Evolutionary conservation across 345 rosid species (phyloP).

Genomic region (Mangifera indica): DNA sequence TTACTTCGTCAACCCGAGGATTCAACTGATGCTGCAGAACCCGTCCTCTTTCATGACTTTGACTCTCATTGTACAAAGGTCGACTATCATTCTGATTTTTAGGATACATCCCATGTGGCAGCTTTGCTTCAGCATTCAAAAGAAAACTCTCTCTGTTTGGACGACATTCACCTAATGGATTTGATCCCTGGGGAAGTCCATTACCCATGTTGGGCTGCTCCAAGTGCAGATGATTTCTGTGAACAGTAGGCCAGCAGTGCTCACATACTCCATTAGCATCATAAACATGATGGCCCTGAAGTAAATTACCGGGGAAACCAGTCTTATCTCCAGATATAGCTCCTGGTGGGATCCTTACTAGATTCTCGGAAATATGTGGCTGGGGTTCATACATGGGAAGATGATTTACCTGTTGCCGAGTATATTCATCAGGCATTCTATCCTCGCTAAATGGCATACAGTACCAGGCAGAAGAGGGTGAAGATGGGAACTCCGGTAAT

Average conservation of each 20-base stretch:
- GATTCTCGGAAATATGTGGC: slow-evolving; percentile 58
- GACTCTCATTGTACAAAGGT: slow-evolving; percentile 48
- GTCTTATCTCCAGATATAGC: slow-evolving; percentile 57
- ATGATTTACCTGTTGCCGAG: slow-evolving; percentile 54
- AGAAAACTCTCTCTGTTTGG: slow-evolving; percentile 50
- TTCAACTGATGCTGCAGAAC: slow-evolving; percentile 58
- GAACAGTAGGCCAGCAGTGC: slow-evolving; percentile 53
- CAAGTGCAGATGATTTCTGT: slow-evolving; percentile 58
- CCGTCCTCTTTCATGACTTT: slow-evolving; percentile 77
- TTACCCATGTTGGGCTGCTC: slow-evolving; percentile 65
- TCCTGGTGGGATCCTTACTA: slow-evolving; percentile 73
- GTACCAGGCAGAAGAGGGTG: slow-evolving; percentile 75
- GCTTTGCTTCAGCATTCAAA: slow-evolving; percentile 56
- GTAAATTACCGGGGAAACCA: slow-evolving; percentile 72
- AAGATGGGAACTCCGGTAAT: slow-evolving; percentile 60
- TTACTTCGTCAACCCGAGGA: slow-evolving; percentile 61
- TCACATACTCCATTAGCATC: slow-evolving; percentile 72
- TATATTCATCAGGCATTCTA: slow-evolving; percentile 68
- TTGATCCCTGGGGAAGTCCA: slow-evolving; percentile 46
- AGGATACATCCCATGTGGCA: slow-evolving; percentile 49
- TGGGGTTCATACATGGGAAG: slow-evolving; percentile 59
- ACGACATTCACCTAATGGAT: slow-evolving; percentile 56
- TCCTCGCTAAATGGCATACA: slow-evolving; percentile 76
- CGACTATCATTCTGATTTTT: slow-evolving; percentile 54
- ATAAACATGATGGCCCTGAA: slow-evolving; percentile 52